These are phyloP conservation scores for Alloascoidea africana DNA, from an alignment of 805 yeast genomes.

Conservation along the genomic window DNA sequence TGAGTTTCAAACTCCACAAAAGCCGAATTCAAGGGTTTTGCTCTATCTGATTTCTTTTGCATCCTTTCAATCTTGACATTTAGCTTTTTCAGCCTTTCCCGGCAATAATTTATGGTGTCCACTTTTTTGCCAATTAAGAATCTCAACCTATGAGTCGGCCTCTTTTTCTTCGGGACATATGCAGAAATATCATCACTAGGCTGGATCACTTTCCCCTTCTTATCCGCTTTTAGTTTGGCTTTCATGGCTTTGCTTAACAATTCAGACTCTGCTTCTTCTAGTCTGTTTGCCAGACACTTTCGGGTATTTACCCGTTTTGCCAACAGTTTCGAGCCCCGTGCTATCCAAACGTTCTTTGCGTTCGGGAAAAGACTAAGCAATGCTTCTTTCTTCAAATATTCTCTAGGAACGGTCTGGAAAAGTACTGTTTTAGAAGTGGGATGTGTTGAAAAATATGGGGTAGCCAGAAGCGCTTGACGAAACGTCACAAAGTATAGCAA, in stretches of 20 bases:
- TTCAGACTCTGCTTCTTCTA: slow-evolving; percentile 51
- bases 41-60: slow-evolving; percentile 32
- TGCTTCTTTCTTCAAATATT: slow-evolving; percentile 27
- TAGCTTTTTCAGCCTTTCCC: slow-evolving; percentile 38
- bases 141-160: slow-evolving; percentile 41
- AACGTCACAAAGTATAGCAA: slow-evolving; percentile 54
- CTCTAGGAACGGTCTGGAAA: slow-evolving; percentile 44
- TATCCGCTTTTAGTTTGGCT: slow-evolving; percentile 34
- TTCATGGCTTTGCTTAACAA: slow-evolving; percentile 46
- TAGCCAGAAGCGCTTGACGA: slow-evolving; percentile 59
- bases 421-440: slow-evolving; percentile 54
- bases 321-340: slow-evolving; percentile 46
- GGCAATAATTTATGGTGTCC: slow-evolving; percentile 45
- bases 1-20: slow-evolving; percentile 70
- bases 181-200: slow-evolving; percentile 27
- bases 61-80: slow-evolving; percentile 39
- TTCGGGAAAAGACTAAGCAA: slow-evolving; percentile 44
- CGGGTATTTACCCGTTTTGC: slow-evolving; percentile 45
- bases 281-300: slow-evolving; percentile 39
- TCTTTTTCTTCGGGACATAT: slow-evolving; percentile 49
- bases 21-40: slow-evolving; percentile 59
- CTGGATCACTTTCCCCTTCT: slow-evolving; percentile 29
- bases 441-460: slow-evolving; percentile 58
- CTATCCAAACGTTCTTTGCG: slow-evolving; percentile 41
- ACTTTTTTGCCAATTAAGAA: slow-evolving; percentile 38